Evolutionary conservation across 163 green algal genomes (phyloP), one percentile per base, ranked within the genome.

Genomic region (Trebouxiophyceae sp.): DNA sequence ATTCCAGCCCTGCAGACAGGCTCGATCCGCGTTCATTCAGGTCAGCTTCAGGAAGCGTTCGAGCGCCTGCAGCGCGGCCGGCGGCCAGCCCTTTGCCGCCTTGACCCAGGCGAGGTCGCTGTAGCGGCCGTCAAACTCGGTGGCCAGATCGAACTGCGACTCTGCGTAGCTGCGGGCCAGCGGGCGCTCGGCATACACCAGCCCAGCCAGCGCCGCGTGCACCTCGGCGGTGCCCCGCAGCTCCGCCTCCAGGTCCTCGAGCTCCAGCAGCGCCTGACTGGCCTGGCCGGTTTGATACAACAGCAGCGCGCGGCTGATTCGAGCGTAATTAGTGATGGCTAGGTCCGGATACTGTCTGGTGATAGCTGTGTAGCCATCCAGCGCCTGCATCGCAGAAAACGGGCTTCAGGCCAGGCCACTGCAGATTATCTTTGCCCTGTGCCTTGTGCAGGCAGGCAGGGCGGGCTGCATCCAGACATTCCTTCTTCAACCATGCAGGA

Each of bases 51-150:
- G 67, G 66, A 91, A 92, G 7, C 46, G 65, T 33, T 78, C n/a
- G 50, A 92, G 75, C 1, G 85, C 85, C 0, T 30, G 33, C 60
- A 90, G 34, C 39, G 85, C 58, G 2, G 45, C 47, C 1, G 85
- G 85, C 5, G 78, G 78, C 85, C 85, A 92, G 34, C 82, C 70
- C 67, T 84, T 86, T 46, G 78, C 68, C 12, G 32, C 24, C 1
- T 58, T 45, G 23, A 92, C 80, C 80, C 80, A 92, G 0, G 57
- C 32, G 0, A 68, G 19, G 30, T 89, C 62, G 3, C 46, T 33
- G 54, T 82, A 92, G 12, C 78, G 46, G 5, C 24, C 33, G 62
- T 91, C 83, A 72, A 92, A 92, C 63, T 88, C 80, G n/a, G 60
- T 68, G 0, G 79, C 81, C 8, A 91, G 60, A 29, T 81, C 75